These are phyloP conservation scores for Cryptomeria japonica DNA, from an alignment of 75 land plant genomes.

Conservation along the genomic window DNA sequence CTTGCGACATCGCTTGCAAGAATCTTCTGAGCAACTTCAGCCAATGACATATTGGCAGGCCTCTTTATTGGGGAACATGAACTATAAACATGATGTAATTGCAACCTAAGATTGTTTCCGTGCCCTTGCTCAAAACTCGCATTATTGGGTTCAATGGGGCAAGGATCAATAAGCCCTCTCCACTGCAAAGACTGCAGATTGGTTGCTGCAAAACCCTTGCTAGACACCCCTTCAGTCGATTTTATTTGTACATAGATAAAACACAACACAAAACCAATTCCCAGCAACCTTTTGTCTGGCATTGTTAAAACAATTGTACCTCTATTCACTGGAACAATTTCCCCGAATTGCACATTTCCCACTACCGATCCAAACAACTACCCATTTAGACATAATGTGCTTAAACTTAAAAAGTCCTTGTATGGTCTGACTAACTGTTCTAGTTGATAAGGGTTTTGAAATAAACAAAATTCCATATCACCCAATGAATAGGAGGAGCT, in stretches of 20 bases:
- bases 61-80: constrained; percentile 1
- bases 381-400: neutral
- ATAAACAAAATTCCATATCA: neutral
- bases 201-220: neutral
- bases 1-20: neutral
- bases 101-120: neutral
- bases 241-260: neutral
- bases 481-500: neutral
- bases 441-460: neutral
- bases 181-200: neutral
- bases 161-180: constrained; percentile 4
- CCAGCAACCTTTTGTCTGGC: neutral
- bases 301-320: neutral
- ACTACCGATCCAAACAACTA: neutral
- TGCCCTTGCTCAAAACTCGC: neutral
- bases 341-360: neutral
- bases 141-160: neutral
- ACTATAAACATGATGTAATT: constrained; percentile 4
- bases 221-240: neutral
- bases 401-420: neutral
- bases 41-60: constrained; percentile 6
- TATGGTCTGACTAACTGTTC: neutral
- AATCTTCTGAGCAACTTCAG: neutral
- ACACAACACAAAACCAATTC: neutral
- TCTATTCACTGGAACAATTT: neutral